Conservation (phyloP, 1,139 yeast genomes). For the Eremothecium coryli region DNA sequence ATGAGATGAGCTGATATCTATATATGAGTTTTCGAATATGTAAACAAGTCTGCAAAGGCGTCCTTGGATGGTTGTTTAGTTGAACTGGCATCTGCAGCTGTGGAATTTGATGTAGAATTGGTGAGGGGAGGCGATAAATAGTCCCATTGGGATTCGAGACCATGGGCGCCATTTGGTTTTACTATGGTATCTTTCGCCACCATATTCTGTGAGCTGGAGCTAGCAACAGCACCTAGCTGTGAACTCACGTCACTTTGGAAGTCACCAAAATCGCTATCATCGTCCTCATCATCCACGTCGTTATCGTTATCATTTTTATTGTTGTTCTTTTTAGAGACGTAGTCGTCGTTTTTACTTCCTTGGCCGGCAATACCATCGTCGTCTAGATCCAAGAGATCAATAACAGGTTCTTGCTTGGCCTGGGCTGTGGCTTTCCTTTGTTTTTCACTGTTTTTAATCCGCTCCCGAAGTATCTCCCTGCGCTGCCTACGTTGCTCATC, state of each 20-base stretch:
- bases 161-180: no score
- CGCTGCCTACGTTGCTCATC: constrained; percentile 31
- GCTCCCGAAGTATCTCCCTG: constrained; percentile 29
- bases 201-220: no score
- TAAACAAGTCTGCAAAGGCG: constrained; percentile 28
- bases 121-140: no score
- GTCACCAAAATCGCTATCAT: constrained; percentile 33
- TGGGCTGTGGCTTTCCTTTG: constrained; percentile 19
- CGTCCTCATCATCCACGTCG: constrained; percentile 17
- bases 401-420: constrained; percentile 15
- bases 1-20: constrained; percentile 8
- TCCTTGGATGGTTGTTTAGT: constrained; percentile 14
- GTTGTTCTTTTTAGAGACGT: neutral
- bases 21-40: constrained; percentile 28
- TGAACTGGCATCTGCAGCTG: constrained; percentile 3
- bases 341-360: constrained; percentile 1
- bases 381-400: constrained; percentile 21
- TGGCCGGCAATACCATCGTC: constrained; percentile 12
- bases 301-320: neutral
- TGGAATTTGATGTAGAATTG: neutral
- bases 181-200: no score
- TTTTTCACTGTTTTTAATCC: constrained; percentile 27
- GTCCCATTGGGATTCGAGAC: no score
- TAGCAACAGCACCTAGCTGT: no score
- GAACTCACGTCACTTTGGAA: constrained; percentile 26